These are phyloP conservation scores for Trichomonascaceae sp. DNA, from an alignment of 1,139 yeast genomes.

Conservation along the genomic window DNA sequence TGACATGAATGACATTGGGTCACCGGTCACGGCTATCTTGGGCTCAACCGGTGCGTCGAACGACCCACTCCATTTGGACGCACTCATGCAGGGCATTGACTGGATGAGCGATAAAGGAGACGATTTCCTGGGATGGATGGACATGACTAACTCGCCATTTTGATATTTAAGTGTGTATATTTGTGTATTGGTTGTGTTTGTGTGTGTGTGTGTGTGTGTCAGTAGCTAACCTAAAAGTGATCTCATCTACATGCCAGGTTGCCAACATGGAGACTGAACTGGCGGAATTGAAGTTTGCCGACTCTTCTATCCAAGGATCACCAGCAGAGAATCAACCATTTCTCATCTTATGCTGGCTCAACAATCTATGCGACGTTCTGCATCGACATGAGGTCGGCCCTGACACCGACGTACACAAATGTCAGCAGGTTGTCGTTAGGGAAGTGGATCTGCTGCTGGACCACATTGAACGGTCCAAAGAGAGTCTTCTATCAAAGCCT, in stretches of 20 bases:
- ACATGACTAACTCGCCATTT: constrained; percentile 27
- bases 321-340: constrained; percentile 15
- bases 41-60: constrained; percentile 21
- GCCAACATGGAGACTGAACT: not conserved
- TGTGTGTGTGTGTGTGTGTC: not conserved
- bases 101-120: constrained; percentile 75
- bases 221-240: too few species aligned
- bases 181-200: not conserved
- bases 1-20: not conserved
- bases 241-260: not conserved
- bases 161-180: not conserved
- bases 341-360: constrained; percentile 13
- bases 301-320: constrained; percentile 11
- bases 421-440: constrained; percentile 13
- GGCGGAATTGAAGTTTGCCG: constrained; percentile 10
- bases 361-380: constrained; percentile 9
- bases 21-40: constrained; percentile 11
- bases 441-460: constrained; percentile 13
- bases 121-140: constrained; percentile 94
- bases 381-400: constrained; percentile 4
- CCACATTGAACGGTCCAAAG: constrained; percentile 11
- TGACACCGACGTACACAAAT: constrained; percentile 7
- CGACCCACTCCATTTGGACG: constrained; percentile 23
- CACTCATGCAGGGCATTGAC: constrained; percentile 61
- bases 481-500: constrained; percentile 13